phyloP scores from a whole-genome alignment of 257 asterid species.

The Salvia splendens region DNA sequence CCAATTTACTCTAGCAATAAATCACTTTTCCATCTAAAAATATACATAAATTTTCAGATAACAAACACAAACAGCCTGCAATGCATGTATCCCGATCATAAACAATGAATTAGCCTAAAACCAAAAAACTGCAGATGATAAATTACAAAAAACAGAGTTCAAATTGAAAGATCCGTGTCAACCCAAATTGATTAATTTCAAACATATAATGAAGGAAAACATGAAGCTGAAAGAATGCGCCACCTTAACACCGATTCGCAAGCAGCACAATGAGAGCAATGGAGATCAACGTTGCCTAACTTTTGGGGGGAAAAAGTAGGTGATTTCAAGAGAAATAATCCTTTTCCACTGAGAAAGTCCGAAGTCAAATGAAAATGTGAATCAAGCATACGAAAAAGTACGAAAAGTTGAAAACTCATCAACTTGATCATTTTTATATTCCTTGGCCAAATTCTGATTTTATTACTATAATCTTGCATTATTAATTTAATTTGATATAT shows the following conservation, averaged over 20 bases:
- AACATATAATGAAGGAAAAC: neutral
- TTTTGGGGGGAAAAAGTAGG: neutral
- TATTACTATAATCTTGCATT: too few relatives aligned
- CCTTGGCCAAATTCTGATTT: too few relatives aligned
- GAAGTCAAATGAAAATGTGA: too few relatives aligned
- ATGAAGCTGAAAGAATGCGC: conserved; percentile 15
- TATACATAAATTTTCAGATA: conserved; percentile 11
- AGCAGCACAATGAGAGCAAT: neutral
- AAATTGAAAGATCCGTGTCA: neutral
- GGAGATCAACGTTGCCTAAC: conserved; percentile 19
- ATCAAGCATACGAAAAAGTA: too few relatives aligned
- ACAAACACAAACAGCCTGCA: neutral
- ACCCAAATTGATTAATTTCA: neutral
- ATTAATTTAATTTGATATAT: too few relatives aligned
- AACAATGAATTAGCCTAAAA: conserved; percentile 13
- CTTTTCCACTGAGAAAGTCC: too few relatives aligned
- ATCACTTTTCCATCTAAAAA: conserved; percentile 1
- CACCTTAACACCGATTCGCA: conserved; percentile 28
- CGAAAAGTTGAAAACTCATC: too few relatives aligned
- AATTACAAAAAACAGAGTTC: too few relatives aligned
- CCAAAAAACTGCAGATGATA: neutral
- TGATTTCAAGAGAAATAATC: too few relatives aligned
- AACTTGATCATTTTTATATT: too few relatives aligned
- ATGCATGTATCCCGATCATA: neutral
- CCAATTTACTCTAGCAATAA: conserved; percentile 19